Evolutionary conservation across 2,329 filamentous ascomycete genomes (phyloP).

Genomic region (Cladophialophora carrionii): DNA sequence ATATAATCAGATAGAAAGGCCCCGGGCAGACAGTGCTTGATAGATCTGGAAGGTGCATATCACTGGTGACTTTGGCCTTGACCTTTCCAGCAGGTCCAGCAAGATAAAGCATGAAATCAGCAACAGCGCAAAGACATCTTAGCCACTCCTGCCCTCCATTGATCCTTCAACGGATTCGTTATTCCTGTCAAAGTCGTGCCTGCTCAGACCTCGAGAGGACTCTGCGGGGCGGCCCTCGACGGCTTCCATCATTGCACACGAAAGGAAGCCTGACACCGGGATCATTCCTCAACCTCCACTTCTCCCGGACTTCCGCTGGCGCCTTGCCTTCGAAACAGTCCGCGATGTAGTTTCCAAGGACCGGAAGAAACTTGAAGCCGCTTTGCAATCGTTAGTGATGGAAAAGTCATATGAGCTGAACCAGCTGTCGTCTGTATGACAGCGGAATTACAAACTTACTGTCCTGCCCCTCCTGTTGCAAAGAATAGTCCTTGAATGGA

Average conservation of each 20-base stretch:
- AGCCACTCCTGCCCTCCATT: background rate
- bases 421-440: background rate
- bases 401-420: background rate
- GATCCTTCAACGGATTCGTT: background rate
- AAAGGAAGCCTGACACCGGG: constrained; percentile 23
- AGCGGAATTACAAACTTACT: constrained; percentile 38
- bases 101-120: background rate
- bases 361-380: constrained; percentile 69
- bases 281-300: constrained; percentile 55
- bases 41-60: background rate
- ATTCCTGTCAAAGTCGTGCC: background rate
- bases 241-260: constrained; percentile 42
- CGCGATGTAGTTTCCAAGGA: constrained; percentile 65
- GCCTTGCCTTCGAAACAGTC: constrained; percentile 56
- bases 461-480: constrained; percentile 57
- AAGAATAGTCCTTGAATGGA: constrained; percentile 54
- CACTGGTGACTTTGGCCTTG: no score
- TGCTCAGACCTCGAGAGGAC: constrained; percentile 23
- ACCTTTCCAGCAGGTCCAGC: background rate
- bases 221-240: constrained; percentile 41
- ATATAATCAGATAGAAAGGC: background rate
- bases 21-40: background rate
- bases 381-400: constrained; percentile 28
- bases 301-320: constrained; percentile 59
- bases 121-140: background rate